phyloP scores from a whole-genome alignment of 495 filamentous ascomycete species.

The Evansstolkia leycettana region DNA sequence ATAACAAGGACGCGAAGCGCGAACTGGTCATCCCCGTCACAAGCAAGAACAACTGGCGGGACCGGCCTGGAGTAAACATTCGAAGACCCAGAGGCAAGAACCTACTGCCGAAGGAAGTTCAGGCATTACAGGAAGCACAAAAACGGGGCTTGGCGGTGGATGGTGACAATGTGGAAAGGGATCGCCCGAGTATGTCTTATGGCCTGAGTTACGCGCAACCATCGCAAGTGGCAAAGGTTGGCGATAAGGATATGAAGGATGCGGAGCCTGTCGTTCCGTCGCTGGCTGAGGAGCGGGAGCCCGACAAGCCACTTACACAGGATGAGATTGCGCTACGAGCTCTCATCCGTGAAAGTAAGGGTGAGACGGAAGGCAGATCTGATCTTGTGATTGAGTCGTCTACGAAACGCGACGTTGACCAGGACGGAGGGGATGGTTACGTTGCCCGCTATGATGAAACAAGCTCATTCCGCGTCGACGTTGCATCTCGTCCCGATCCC shows the following conservation, averaged over 20 bases:
- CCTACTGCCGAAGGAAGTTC: slow-evolving; percentile 38
- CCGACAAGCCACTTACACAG: slow-evolving; percentile 34
- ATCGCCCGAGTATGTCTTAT: slow-evolving; percentile 28
- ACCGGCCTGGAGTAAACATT: slow-evolving; percentile 34
- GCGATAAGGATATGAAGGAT: slow-evolving; percentile 20
- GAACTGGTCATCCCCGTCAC: slow-evolving; percentile 53
- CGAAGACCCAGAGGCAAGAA: slow-evolving; percentile 39
- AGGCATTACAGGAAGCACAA: slow-evolving; percentile 28
- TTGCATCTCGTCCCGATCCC: slow-evolving; percentile 59
- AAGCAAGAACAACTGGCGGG: slow-evolving; percentile 63
- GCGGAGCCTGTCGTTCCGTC: slow-evolving; percentile 4
- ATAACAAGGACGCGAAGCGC: slow-evolving; percentile 20
- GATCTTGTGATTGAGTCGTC: slow-evolving; percentile 48
- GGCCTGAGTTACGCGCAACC: slow-evolving; percentile 33
- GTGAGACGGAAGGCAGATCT: slow-evolving; percentile 35
- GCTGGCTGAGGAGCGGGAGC: slow-evolving; percentile 1
- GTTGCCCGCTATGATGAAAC: slow-evolving; percentile 42
- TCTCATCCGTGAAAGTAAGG: slow-evolving; percentile 47
- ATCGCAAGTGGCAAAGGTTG: slow-evolving; percentile 12
- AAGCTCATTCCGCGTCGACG: slow-evolving; percentile 54
- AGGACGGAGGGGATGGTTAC: slow-evolving; percentile 15
- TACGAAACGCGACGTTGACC: slow-evolving; percentile 1
- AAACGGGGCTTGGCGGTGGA: slow-evolving; percentile 16
- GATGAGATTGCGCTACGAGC: slow-evolving; percentile 76
- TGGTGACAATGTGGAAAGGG: slow-evolving; percentile 23